Evolutionary conservation across 306 rosid species (phyloP).

Genomic region (Castanopsis chinensis): DNA sequence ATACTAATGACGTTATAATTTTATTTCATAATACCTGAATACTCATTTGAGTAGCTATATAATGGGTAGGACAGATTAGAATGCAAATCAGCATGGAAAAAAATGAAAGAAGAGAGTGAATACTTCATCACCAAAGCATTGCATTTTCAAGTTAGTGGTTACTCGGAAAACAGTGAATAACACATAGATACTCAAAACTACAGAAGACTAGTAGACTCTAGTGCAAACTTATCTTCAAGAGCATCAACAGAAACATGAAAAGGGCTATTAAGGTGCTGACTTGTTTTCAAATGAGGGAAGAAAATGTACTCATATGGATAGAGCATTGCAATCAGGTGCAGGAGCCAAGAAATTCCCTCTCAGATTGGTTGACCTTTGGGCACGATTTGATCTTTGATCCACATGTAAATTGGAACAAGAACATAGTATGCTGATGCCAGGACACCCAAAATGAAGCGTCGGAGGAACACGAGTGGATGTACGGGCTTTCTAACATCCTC

Average conservation of each 20-base stretch:
- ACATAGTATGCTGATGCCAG: constrained; percentile 80
- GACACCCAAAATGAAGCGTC: constrained; percentile 68
- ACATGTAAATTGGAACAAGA: constrained; percentile 86
- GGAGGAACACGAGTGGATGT: constrained; percentile 49
- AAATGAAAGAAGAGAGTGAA: no score
- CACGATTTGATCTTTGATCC: constrained; percentile 86
- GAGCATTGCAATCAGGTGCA: constrained; percentile 20
- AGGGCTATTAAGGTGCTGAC: background rate
- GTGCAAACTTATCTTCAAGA: no score
- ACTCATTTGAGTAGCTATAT: no score
- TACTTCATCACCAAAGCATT: no score
- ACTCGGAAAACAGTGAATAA: no score
- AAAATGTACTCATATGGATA: constrained; percentile 13
- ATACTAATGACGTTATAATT: no score
- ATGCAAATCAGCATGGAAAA: no score
- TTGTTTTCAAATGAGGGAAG: background rate
- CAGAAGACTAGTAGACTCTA: no score
- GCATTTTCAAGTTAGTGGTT: no score
- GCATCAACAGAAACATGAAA: background rate
- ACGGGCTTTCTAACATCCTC: constrained; percentile 75
- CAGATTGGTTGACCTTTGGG: constrained; percentile 84
- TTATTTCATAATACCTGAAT: no score
- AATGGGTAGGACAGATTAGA: no score
- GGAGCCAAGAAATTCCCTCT: constrained; percentile 23
- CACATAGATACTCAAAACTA: no score